Evolutionary conservation across 106 monocot species (phyloP), one percentile per base, ranked within the genome.

Genomic region (Apostasia ramifera): DNA sequence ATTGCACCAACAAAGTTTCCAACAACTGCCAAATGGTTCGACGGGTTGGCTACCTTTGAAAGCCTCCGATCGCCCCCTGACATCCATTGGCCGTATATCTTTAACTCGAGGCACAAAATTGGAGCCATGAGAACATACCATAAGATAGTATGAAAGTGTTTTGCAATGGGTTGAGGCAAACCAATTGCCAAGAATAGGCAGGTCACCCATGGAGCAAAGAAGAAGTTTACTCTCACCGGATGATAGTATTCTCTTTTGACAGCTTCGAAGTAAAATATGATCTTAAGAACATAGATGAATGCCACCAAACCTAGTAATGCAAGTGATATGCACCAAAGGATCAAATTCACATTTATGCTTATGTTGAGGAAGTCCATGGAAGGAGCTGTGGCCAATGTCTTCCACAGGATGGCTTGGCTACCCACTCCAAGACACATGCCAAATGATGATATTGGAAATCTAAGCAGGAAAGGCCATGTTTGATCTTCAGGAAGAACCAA

Each of bases 131-230:
- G 58, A 1, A 53, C 51, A 68, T 68, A 68, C 75, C 75, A 67
- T 0, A 68, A 0, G 42, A 43, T 1, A n/a, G 47, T 1, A 52
- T 46, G 67, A 52, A 75, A 9, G 58, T 37, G 49, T 57, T 44
- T 14, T 1, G 44, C 48, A 12, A 78, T 5, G 7, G 44, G 41
- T 44, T 71, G 71, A 0, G 78, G 78, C 15, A 71, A 13, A 26
- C 78, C 71, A 13, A 71, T 41, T 45, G 71, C 71, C 12, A 78
- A 67, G 49, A 78, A 66, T 44, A 78, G 57, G 59, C 71, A 78
- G 2, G 66, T 71, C 2, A 78, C 52, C 78, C 78, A 78, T 52
- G 78, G 71, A 2, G 78, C 57, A 40, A 78, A 71, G 71, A 71
- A 78, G 43, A 71, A 71, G 48, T 78, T 78, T 26, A 78, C 46